Evolutionary conservation across 345 rosid genomes (phyloP), one percentile per base, ranked within the genome.

Genomic region (Corymbia maculata): DNA sequence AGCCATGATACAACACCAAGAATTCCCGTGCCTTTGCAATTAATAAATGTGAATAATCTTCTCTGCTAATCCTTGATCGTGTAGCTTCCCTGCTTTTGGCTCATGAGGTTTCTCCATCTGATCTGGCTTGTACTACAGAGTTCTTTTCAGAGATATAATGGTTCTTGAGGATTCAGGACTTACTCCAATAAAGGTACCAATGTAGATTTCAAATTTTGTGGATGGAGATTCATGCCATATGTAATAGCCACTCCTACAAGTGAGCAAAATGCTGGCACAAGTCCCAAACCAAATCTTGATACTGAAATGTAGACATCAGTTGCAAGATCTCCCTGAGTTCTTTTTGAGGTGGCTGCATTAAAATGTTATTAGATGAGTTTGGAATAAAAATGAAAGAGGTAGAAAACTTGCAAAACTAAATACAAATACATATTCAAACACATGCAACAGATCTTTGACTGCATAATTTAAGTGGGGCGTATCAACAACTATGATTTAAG

Each of bases 231-330:
- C 98, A 97, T 96, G 85, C 95, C 92, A 89, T 90, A 95, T 51
- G 99, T 96, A 51, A 95, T 92, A 88, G 87, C 90, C 30, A 96
- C 96, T 85, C 97, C 99, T 1, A 93, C 50, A 61, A 96, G 92
- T 6, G 99, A 95, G 92, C 98, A 96, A 15, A 95, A 87, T 13
- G 98, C 99, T 1, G 98, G 99, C 84, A 97, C 92, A 51, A 97
- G 94, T 87, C 99, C 99, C 91, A 97, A 89, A 15, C 99, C 99
- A 36, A 91, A 93, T 92, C 99, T 94, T 42, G 99, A 92, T 57
- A 96, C 95, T 50, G 99, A 96, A 59, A 94, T 26, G 91, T 91
- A 53, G 26, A 87, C 32, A 50, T 36, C 82, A 17, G 49, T 49
- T 6, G 89, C 79, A 53, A 92, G 86, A 91, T 85, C 82, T 86